phyloP scores from a whole-genome alignment of 202 grass and related monocot species.

The Elaeis oleifera region DNA sequence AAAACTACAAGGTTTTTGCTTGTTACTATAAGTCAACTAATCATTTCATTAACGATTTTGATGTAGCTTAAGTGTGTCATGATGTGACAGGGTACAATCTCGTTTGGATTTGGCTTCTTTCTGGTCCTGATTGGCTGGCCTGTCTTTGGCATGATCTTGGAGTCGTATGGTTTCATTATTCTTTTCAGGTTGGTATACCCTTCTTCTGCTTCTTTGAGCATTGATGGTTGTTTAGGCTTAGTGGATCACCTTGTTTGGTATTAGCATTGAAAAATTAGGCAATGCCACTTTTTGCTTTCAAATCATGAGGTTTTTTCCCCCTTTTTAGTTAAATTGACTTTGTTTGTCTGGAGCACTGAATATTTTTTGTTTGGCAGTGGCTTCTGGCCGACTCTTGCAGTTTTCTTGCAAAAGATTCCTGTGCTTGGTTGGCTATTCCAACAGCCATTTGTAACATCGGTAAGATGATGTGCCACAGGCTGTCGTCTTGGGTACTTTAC shows the following conservation, averaged over 20 bases:
- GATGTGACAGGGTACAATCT: constrained; percentile 27
- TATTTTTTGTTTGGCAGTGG: constrained; percentile 39
- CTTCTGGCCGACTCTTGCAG: constrained; percentile 76
- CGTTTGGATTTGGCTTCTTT: constrained; percentile 36
- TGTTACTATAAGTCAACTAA: neutral
- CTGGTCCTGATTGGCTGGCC: constrained; percentile 38
- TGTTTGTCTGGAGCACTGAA: neutral
- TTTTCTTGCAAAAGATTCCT: constrained; percentile 73
- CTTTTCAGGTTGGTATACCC: constrained; percentile 63
- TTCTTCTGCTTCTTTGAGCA: neutral
- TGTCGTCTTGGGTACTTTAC: neutral
- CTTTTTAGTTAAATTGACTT: neutral
- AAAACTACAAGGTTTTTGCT: constrained; percentile 33
- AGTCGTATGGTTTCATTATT: constrained; percentile 36
- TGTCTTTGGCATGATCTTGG: constrained; percentile 34
- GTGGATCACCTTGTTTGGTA: too few relatives aligned
- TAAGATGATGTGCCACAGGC: neutral
- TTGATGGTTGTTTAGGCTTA: neutral
- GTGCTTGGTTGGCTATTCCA: constrained; percentile 62
- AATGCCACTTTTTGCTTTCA: too few relatives aligned
- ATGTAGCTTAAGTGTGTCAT: neutral
- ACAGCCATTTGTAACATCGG: constrained; percentile 54
- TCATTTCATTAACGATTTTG: neutral
- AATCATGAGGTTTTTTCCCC: neutral
- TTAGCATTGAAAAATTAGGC: too few relatives aligned